A percentile compares a stretch with the other conserved stretches of the same genome.
Evolutionary conservation across 2,329 filamentous ascomycete genomes (phyloP).

Genomic region (Trichophyton benhamiae): DNA sequence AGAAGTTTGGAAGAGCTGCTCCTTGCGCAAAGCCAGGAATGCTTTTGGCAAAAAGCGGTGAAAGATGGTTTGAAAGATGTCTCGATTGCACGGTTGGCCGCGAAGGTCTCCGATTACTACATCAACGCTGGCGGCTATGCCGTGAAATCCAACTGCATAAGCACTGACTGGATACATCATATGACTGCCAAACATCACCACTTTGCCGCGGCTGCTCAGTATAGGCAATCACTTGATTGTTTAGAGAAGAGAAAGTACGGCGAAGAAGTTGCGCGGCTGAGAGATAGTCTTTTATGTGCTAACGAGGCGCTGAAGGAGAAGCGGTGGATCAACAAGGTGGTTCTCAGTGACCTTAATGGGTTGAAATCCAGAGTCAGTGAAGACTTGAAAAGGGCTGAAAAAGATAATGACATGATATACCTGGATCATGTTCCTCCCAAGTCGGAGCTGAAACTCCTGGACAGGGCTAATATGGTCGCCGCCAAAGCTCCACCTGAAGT

Average conservation of each 20-base stretch:
- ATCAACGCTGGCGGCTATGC: conserved; percentile 71
- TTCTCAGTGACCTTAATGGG: conserved; percentile 69
- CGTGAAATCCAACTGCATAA: conserved; percentile 77
- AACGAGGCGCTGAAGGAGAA: conserved; percentile 78
- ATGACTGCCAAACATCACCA: conserved; percentile 95
- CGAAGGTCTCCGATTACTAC: conserved; percentile 84
- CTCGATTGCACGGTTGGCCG: conserved; percentile 80
- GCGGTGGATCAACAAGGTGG: conserved; percentile 66
- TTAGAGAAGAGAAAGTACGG: conserved; percentile 90
- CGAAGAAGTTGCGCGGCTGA: conserved; percentile 79
- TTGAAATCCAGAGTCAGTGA: conserved; percentile 73
- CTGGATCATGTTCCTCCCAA: conserved; percentile 75
- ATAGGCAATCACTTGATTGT: conserved; percentile 77
- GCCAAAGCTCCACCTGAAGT: conserved; percentile 70
- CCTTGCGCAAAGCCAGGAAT: conserved; percentile 89
- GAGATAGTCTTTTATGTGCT: conserved; percentile 70
- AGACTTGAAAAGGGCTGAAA: conserved; percentile 82
- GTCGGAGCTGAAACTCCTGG: conserved; percentile 71
- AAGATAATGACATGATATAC: conserved; percentile 94
- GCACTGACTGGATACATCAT: conserved; percentile 94
- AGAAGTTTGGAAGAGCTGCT: conserved; percentile 72
- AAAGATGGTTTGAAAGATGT: conserved; percentile 88
- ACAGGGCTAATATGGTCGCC: conserved; percentile 78
- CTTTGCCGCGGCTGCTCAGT: conserved; percentile 91
- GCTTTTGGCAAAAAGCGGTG: conserved; percentile 95